A percentile compares a stretch with the other conserved stretches of the same genome.
phyloP scores from a whole-genome alignment of 2,329 filamentous ascomycete genomes.

The Dactylellina drechsleri region DNA sequence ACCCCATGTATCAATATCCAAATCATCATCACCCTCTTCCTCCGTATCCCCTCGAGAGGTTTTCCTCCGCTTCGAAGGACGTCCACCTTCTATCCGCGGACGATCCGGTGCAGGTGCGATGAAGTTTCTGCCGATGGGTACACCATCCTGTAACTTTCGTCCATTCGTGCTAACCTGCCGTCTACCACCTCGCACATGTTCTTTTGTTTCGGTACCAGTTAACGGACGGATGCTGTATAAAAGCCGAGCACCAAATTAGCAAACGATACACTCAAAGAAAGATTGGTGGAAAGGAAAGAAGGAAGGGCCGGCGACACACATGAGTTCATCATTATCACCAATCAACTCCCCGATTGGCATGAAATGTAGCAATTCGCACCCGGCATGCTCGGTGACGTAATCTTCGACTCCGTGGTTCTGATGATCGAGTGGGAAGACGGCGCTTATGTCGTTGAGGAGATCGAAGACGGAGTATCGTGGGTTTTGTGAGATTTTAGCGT shows the following conservation, averaged over 20 bases:
- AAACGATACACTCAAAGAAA: neutral
- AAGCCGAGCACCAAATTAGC: neutral
- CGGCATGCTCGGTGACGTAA: constrained; percentile 57
- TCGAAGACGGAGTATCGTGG: constrained; percentile 56
- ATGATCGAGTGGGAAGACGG: constrained; percentile 56
- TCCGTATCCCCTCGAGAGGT: constrained; percentile 8
- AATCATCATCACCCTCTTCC: constrained; percentile 4
- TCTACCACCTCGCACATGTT: constrained; percentile 55
- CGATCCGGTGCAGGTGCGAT: constrained; percentile 56
- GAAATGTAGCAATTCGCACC: constrained; percentile 58
- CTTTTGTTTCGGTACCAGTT: constrained; percentile 55
- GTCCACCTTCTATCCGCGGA: constrained; percentile 43
- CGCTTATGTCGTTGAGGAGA: constrained; percentile 56
- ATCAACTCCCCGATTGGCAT: constrained; percentile 56
- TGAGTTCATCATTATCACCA: constrained; percentile 57
- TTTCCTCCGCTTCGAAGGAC: constrained; percentile 37
- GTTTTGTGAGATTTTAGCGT: constrained; percentile 54
- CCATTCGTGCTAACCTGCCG: constrained; percentile 57
- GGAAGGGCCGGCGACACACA: no score
- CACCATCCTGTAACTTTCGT: constrained; percentile 57
- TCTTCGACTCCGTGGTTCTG: constrained; percentile 56
- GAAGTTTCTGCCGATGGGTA: constrained; percentile 56
- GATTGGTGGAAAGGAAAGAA: no score
- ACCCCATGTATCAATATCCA: constrained; percentile 19
- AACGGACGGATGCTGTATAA: constrained; percentile 57